A percentile compares a stretch with the other conserved stretches of the same genome.
Evolutionary conservation across 176 grass and related monocot species (phyloP).

Genomic region (Cenchrus americanus): DNA sequence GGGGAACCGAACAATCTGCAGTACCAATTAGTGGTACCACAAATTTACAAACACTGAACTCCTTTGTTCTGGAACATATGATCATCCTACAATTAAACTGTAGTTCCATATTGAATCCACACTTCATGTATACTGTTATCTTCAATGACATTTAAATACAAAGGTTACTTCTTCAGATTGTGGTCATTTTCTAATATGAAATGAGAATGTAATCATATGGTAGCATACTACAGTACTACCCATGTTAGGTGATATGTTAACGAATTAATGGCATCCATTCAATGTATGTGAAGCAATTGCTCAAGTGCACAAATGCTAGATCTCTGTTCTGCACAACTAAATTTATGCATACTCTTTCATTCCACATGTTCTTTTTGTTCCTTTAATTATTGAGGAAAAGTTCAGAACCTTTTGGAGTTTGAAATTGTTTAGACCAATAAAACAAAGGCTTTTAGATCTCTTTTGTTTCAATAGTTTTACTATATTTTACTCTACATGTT

Average conservation of each 20-base stretch:
- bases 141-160: background rate
- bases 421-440: background rate
- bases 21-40: background rate
- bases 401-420: slow-evolving; percentile 8
- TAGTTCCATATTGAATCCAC: background rate
- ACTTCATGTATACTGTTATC: background rate
- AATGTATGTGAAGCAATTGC: background rate
- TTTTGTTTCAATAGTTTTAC: slow-evolving; percentile 20
- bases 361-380: slow-evolving; percentile 20
- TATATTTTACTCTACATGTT: background rate
- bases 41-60: background rate
- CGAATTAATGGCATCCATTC: background rate
- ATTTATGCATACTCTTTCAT: slow-evolving; percentile 11
- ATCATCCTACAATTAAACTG: background rate
- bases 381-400: background rate
- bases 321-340: background rate
- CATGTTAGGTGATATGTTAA: background rate
- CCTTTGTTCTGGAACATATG: background rate
- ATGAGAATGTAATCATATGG: background rate
- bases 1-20: background rate
- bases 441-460: background rate
- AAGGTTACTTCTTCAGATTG: background rate
- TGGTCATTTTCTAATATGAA: background rate
- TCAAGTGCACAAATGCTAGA: background rate
- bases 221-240: background rate